These are phyloP conservation scores for Lagerstroemia speciosa DNA, from an alignment of 345 rosid genomes.

Conservation along the genomic window DNA sequence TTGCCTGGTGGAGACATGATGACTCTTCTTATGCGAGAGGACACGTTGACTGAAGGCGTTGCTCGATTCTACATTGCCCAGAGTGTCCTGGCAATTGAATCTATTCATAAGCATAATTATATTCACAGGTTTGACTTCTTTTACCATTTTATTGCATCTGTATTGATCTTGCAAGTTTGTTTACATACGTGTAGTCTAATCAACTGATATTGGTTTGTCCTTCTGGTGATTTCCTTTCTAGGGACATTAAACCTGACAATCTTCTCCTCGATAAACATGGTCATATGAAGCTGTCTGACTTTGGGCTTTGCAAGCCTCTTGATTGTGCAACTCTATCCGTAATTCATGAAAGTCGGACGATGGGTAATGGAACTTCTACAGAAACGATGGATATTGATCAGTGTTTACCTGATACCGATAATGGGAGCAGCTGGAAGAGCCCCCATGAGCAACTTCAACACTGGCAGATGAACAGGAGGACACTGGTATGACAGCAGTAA, in stretches of 20 bases:
- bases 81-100: conserved; percentile 91
- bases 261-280: conserved; percentile 92
- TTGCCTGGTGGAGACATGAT: conserved; percentile 98
- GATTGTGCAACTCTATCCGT: conserved; percentile 75
- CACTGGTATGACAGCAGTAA: conserved; percentile 41
- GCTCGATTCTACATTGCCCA: conserved; percentile 91
- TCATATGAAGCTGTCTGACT: conserved; percentile 96
- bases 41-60: conserved; percentile 74
- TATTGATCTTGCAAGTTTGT: neutral
- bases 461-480: conserved; percentile 98
- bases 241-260: conserved; percentile 97
- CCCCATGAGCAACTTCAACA: conserved; percentile 94
- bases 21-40: conserved; percentile 94
- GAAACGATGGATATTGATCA: conserved; percentile 91
- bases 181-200: neutral
- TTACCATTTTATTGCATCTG: neutral
- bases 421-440: conserved; percentile 76
- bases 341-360: conserved; percentile 64
- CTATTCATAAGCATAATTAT: conserved; percentile 87
- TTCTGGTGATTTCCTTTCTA: conserved; percentile 20
- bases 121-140: conserved; percentile 58
- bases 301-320: conserved; percentile 97
- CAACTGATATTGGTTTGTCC: neutral
- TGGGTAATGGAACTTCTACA: conserved; percentile 49
- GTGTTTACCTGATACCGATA: conserved; percentile 56